Percentiles rank a stretch among this genome's conserved stretches.
Evolutionary conservation across 2,329 filamentous ascomycete species (phyloP).

Genomic region (Fusarium cyanostomum): DNA sequence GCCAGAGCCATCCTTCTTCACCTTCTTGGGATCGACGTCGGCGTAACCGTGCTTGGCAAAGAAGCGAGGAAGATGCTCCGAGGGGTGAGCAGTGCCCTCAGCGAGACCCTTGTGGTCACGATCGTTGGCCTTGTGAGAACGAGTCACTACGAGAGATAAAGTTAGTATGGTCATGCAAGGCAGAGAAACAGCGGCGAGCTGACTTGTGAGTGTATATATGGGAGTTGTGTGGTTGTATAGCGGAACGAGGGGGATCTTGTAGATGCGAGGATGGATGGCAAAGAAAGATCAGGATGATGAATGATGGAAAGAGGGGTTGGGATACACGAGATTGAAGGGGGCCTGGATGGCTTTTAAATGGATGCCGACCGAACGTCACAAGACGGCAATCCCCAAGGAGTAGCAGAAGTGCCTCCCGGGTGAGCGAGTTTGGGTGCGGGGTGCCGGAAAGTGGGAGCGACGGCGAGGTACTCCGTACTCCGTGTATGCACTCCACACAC

Average conservation of each 20-base stretch:
- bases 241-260: background rate
- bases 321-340: constrained; percentile 17
- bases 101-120: constrained; percentile 85
- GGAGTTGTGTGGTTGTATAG: background rate
- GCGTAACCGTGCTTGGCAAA: constrained; percentile 88
- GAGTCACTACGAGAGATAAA: constrained; percentile 76
- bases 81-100: constrained; percentile 74
- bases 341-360: constrained; percentile 38
- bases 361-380: constrained; percentile 38
- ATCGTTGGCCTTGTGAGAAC: constrained; percentile 95
- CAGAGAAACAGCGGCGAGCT: constrained; percentile 11
- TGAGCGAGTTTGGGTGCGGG: constrained; percentile 28
- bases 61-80: constrained; percentile 86
- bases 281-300: constrained; percentile 19
- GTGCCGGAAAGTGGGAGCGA: constrained; percentile 15
- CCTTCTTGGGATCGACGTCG: constrained; percentile 87
- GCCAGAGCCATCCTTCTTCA: constrained; percentile 95
- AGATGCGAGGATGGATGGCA: constrained; percentile 19
- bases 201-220: constrained; percentile 28
- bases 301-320: constrained; percentile 36
- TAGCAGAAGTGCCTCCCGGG: constrained; percentile 3
- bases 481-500: background rate
- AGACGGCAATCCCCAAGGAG: constrained; percentile 24
- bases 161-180: constrained; percentile 10
- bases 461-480: constrained; percentile 31